Evolutionary conservation across 2,329 filamentous ascomycete genomes (phyloP).

Genomic region (Paecilomyces niveus): DNA sequence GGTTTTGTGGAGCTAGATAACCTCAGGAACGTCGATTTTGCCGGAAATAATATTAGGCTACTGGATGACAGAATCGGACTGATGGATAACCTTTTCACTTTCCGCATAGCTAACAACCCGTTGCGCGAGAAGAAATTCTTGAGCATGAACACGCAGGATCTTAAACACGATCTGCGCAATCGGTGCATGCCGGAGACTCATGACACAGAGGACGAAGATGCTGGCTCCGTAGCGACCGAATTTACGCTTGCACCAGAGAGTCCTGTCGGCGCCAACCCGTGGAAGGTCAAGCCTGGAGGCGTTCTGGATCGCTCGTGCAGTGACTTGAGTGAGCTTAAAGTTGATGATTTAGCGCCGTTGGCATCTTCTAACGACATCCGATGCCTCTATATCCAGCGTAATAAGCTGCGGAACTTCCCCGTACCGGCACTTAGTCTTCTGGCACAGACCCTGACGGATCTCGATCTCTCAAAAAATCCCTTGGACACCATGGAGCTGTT

Average conservation of each 20-base stretch:
- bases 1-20: conserved; percentile 63
- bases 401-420: conserved; percentile 65
- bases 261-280: conserved; percentile 22
- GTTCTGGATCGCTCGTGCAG: conserved; percentile 65
- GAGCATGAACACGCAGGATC: conserved; percentile 68
- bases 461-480: conserved; percentile 72
- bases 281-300: conserved; percentile 31
- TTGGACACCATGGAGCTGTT: conserved; percentile 60
- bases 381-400: conserved; percentile 66
- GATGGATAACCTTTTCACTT: conserved; percentile 69
- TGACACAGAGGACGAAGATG: conserved; percentile 25
- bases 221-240: conserved; percentile 34
- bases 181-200: conserved; percentile 50
- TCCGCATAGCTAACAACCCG: conserved; percentile 83
- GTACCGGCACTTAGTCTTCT: conserved; percentile 61
- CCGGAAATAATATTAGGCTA: conserved; percentile 71
- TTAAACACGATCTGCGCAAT: conserved; percentile 66
- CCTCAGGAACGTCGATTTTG: conserved; percentile 72
- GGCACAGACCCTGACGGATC: conserved; percentile 59
- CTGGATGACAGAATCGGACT: conserved; percentile 69
- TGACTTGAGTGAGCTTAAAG: conserved; percentile 49
- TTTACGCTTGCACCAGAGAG: conserved; percentile 40
- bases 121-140: conserved; percentile 81
- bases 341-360: conserved; percentile 41
- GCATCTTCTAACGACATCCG: conserved; percentile 42